A percentile compares a stretch with the other conserved stretches of the same genome.
phyloP scores from a whole-genome alignment of 768 basidiomycete species.

The Tylopilus rubrobrunneus region DNA sequence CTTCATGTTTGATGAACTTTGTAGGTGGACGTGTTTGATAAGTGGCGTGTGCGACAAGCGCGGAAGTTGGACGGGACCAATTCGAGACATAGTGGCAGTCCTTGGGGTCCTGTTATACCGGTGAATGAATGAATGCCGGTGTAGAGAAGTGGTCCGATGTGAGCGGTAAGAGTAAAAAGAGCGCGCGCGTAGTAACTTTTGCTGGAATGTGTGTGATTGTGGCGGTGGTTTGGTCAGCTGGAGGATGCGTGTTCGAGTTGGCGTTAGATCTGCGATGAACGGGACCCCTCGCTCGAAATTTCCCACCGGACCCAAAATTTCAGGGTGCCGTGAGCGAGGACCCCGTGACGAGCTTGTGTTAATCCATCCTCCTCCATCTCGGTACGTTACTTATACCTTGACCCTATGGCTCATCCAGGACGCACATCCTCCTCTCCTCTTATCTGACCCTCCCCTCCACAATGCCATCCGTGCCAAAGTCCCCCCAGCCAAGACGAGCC shows the following conservation, averaged over 20 bases:
- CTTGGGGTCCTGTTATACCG: conserved; percentile 14
- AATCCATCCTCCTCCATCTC: background rate
- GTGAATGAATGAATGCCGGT: conserved; percentile 5
- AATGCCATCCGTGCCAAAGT: conserved; percentile 40
- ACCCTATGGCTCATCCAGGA: conserved; percentile 15
- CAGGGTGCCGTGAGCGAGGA: conserved; percentile 20
- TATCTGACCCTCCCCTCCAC: background rate
- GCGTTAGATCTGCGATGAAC: conserved; percentile 17
- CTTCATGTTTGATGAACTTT: conserved; percentile 15
- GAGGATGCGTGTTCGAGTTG: background rate
- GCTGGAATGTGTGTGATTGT: conserved; percentile 5
- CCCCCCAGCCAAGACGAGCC: conserved; percentile 37
- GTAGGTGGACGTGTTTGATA: conserved; percentile 24
- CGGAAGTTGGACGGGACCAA: conserved; percentile 25
- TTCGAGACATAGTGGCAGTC: conserved; percentile 23
- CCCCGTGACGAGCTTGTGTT: conserved; percentile 15
- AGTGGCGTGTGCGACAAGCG: conserved; percentile 34
- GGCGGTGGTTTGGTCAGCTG: background rate
- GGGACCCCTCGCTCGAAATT: conserved; percentile 19
- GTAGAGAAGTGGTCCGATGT: conserved; percentile 8
- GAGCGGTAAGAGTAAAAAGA: conserved; percentile 9
- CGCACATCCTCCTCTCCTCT: conserved; percentile 13
- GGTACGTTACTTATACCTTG: conserved; percentile 33
- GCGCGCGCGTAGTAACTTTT: background rate
- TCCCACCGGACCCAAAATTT: conserved; percentile 20